Percentiles rank a stretch among this genome's conserved stretches.
Conservation (phyloP, 2,329 filamentous ascomycete genomes). For the Zymoseptoria pseudotritici region DNA sequence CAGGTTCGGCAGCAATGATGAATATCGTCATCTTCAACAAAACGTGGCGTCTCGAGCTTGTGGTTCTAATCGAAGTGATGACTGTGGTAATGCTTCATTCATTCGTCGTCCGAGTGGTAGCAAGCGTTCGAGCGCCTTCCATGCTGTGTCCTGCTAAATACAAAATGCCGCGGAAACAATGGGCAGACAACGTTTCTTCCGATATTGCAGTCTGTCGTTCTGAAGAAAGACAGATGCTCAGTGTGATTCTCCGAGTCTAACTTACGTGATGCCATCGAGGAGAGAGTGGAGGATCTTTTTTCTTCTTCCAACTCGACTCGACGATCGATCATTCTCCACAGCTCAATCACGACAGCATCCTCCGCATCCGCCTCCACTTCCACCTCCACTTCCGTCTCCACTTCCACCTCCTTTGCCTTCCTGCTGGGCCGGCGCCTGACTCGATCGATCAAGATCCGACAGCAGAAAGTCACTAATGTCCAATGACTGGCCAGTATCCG, state of each 20-base stretch:
- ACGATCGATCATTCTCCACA: not conserved
- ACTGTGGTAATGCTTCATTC: not conserved
- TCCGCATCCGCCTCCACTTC: constrained; percentile 1
- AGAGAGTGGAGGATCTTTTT: not conserved
- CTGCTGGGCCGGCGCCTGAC: not conserved
- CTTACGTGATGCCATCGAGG: not conserved
- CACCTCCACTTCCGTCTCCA: constrained; percentile 1
- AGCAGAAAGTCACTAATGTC: constrained; percentile 20
- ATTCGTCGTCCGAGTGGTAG: not conserved
- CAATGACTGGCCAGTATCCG: constrained; percentile 7
- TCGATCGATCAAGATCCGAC: constrained; percentile 14
- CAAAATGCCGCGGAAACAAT: not conserved
- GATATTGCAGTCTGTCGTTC: not conserved
- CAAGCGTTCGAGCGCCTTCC: not conserved
- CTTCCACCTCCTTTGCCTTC: not conserved
- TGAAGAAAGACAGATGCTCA: not conserved
- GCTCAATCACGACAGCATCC: constrained; percentile 7
- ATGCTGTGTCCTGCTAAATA: not conserved
- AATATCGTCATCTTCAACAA: not conserved
- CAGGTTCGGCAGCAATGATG: not conserved
- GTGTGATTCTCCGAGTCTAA: not conserved
- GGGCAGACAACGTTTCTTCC: not conserved
- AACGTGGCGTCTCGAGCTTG: no score
- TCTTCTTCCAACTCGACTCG: not conserved
- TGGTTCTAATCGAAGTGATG: no score